A percentile compares a stretch with the other conserved stretches of the same genome.
phyloP scores from a whole-genome alignment of 768 basidiomycete genomes.

The Lentinula guzmanii region DNA sequence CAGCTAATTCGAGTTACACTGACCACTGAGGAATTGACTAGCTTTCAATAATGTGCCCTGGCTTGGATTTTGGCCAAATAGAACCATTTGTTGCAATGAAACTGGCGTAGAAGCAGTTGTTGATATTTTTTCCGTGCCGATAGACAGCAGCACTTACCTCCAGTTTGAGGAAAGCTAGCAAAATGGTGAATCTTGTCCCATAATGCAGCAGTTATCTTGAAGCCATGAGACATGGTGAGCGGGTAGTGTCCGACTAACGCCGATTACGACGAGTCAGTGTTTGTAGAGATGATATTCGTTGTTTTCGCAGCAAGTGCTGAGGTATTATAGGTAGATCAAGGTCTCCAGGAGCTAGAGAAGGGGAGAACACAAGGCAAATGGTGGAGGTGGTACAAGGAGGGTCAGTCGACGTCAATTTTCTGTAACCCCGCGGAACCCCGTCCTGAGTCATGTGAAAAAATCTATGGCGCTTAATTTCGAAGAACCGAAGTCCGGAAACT shows the following conservation, averaged over 20 bases:
- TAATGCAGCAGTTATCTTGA: conserved; percentile 69
- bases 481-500: too few relatives aligned
- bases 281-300: background rate
- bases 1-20: background rate
- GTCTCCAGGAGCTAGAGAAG: background rate
- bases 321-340: background rate
- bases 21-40: conserved; percentile 81
- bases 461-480: background rate
- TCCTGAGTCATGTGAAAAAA: conserved; percentile 1
- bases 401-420: background rate
- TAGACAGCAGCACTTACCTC: conserved; percentile 44
- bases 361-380: background rate
- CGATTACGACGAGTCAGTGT: background rate
- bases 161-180: conserved; percentile 89
- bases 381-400: background rate
- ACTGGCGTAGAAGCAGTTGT: conserved; percentile 37
- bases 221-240: conserved; percentile 45
- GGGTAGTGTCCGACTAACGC: background rate
- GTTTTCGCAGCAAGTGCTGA: background rate
- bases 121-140: background rate
- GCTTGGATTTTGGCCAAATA: conserved; percentile 93
- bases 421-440: background rate
- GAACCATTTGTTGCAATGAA: conserved; percentile 95
- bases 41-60: conserved; percentile 94
- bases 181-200: conserved; percentile 93